Evolutionary conservation across 2,329 filamentous ascomycete species (phyloP).

Genomic region (Xylaria multiplex): DNA sequence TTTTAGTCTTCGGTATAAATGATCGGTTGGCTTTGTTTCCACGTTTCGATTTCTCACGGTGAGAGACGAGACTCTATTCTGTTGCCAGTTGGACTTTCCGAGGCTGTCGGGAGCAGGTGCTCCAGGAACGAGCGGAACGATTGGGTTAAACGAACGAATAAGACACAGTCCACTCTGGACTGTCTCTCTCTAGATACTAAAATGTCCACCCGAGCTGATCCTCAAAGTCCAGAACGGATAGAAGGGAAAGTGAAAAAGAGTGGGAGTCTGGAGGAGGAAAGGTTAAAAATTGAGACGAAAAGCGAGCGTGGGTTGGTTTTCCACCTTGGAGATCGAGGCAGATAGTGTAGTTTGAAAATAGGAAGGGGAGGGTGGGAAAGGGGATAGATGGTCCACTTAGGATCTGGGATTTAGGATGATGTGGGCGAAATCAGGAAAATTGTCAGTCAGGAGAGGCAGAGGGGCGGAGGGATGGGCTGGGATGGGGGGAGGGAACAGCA

Average conservation of each 20-base stretch:
- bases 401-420: slow-evolving; percentile 37
- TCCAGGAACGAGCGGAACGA: slow-evolving; percentile 30
- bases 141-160: slow-evolving; percentile 43
- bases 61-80: background rate
- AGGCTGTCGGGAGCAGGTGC: slow-evolving; percentile 20
- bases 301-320: slow-evolving; percentile 47
- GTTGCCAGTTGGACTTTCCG: background rate
- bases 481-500: background rate
- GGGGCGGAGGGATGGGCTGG: slow-evolving; percentile 18
- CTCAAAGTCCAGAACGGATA: slow-evolving; percentile 34
- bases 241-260: slow-evolving; percentile 32
- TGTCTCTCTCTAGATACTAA: slow-evolving; percentile 35
- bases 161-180: slow-evolving; percentile 37
- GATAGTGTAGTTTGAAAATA: slow-evolving; percentile 32
- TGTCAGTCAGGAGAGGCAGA: slow-evolving; percentile 45
- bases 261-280: slow-evolving; percentile 35
- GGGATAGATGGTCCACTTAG: slow-evolving; percentile 36
- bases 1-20: slow-evolving; percentile 20
- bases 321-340: slow-evolving; percentile 39
- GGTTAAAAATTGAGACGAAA: slow-evolving; percentile 39
- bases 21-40: slow-evolving; percentile 29
- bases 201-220: slow-evolving; percentile 33
- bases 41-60: slow-evolving; percentile 12
- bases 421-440: slow-evolving; percentile 48
- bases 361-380: slow-evolving; percentile 36